These are phyloP conservation scores for Fennellomyces sp. DNA, from an alignment of 371 early-diverging fungal species.

Conservation along the genomic window DNA sequence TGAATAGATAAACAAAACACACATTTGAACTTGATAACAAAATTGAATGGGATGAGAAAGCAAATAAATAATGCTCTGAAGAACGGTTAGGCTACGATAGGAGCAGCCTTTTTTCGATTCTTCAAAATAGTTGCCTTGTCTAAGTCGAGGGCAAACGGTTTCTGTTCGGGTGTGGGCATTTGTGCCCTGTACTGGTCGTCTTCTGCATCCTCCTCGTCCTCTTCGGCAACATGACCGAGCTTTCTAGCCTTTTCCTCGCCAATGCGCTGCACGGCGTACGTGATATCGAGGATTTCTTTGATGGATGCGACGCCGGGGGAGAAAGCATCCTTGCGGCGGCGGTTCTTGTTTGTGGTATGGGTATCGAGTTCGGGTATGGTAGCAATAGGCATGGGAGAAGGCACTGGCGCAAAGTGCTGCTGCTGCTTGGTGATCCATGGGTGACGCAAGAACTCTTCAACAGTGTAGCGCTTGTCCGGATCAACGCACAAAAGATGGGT, in stretches of 20 bases:
- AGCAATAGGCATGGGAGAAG: not conserved
- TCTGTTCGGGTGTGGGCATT: not conserved
- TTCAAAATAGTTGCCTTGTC: conserved; percentile 50
- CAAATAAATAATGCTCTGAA: not conserved
- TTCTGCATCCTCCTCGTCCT: conserved; percentile 20
- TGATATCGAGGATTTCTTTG: conserved; percentile 56
- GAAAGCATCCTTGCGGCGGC: conserved; percentile 25
- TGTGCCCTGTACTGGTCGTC: conserved; percentile 7
- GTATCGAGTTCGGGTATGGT: not conserved
- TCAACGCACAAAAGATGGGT: conserved; percentile 59
- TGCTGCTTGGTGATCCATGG: conserved; percentile 69
- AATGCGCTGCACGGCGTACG: conserved; percentile 55
- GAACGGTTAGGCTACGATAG: not conserved
- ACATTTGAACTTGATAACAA: too few relatives aligned
- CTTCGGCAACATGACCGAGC: conserved; percentile 13
- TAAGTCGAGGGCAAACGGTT: conserved; percentile 44
- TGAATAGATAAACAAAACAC: too few relatives aligned
- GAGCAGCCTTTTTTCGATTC: conserved; percentile 31
- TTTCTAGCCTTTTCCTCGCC: conserved; percentile 50
- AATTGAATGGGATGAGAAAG: too few relatives aligned
- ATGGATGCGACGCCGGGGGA: conserved; percentile 49
- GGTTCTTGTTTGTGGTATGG: not conserved
- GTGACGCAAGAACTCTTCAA: conserved; percentile 73
- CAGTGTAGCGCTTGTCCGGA: conserved; percentile 58
- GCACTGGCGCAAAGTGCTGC: not conserved